Percentiles rank a stretch among this genome's conserved stretches.
Evolutionary conservation across 768 basidiomycete species (phyloP).

Genomic region (Kwoniella dendrophila): DNA sequence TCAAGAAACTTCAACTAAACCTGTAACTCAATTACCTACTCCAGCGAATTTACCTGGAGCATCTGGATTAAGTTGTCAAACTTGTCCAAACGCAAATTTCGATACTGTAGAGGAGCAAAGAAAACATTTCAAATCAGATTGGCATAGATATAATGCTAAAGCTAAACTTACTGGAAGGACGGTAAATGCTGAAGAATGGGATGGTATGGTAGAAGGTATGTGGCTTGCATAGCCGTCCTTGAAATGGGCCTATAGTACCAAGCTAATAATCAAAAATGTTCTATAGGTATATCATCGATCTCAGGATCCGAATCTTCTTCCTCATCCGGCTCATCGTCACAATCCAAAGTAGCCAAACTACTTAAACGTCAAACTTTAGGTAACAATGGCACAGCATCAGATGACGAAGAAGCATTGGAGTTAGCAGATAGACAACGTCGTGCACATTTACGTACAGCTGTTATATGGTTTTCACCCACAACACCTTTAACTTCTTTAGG

Average conservation of each 20-base stretch:
- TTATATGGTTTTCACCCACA: constrained; percentile 82
- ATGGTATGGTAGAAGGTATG: constrained; percentile 78
- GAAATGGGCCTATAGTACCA: background rate
- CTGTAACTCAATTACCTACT: background rate
- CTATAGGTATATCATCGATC: constrained; percentile 62
- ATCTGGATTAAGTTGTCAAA: constrained; percentile 46
- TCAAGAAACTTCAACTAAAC: constrained; percentile 27
- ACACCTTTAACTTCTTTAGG: constrained; percentile 25
- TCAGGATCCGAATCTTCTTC: constrained; percentile 76
- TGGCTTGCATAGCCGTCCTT: background rate
- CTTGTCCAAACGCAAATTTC: constrained; percentile 64
- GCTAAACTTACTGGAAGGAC: constrained; percentile 62
- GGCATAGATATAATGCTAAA: constrained; percentile 98
- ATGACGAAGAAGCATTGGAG: constrained; percentile 50
- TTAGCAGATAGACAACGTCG: constrained; percentile 54
- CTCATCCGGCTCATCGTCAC: constrained; percentile 56
- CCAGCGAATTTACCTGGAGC: constrained; percentile 5
- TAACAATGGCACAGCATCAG: constrained; percentile 58
- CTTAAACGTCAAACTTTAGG: constrained; percentile 66
- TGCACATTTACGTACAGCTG: constrained; percentile 64
- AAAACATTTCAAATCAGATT: constrained; percentile 85
- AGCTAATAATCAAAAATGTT: background rate
- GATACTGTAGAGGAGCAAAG: constrained; percentile 78
- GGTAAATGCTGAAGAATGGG: constrained; percentile 72
- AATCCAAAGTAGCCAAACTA: constrained; percentile 68